phyloP scores from a whole-genome alignment of 148 eudicot species.

The Diospyros lotus region DNA sequence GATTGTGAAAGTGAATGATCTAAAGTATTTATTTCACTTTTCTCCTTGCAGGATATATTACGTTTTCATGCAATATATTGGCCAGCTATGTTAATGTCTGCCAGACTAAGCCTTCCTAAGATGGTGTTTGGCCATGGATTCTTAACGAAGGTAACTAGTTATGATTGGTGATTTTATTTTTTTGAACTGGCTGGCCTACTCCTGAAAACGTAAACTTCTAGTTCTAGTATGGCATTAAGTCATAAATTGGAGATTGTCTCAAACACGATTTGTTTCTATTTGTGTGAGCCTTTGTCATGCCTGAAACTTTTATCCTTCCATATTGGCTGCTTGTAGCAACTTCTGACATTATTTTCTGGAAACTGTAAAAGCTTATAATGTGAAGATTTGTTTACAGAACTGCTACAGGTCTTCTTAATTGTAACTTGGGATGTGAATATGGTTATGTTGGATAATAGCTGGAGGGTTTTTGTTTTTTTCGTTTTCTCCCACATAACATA shows the following conservation, averaged over 20 bases:
- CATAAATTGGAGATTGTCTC: background rate
- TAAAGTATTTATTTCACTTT: background rate
- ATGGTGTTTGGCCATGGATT: slow-evolving; percentile 99
- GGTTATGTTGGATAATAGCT: background rate
- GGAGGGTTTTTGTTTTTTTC: background rate
- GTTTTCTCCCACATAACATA: background rate
- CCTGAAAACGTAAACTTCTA: background rate
- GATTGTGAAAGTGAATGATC: background rate
- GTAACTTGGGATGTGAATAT: background rate
- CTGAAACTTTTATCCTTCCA: background rate
- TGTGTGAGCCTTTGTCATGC: background rate
- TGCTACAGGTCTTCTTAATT: background rate
- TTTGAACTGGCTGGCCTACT: background rate
- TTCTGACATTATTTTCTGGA: background rate
- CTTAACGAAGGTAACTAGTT: slow-evolving; percentile 79
- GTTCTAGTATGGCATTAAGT: background rate
- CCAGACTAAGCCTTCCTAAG: slow-evolving; percentile 75
- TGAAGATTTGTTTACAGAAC: background rate
- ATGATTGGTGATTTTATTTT: background rate
- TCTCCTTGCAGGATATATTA: slow-evolving; percentile 72
- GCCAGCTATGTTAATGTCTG: slow-evolving; percentile 99
- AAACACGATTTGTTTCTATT: background rate
- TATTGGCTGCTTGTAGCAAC: background rate
- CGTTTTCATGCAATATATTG: slow-evolving; percentile 99
- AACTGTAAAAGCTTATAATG: background rate